Base-by-base conservation (phyloP, 371 early-diverging fungal genomes). In the Rhizopus sp. region DNA sequence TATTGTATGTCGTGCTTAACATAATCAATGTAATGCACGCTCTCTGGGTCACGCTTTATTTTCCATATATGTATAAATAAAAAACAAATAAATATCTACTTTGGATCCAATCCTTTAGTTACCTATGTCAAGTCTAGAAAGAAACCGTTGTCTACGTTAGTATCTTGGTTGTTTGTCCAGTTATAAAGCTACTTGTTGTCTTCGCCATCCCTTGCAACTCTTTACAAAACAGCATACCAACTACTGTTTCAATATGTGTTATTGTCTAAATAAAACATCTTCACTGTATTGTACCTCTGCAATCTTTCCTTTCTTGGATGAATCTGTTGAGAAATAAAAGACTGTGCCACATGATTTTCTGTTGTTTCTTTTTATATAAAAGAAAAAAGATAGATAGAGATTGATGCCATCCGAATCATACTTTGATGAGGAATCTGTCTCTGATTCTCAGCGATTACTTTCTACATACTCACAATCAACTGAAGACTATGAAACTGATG, bases 301-400 rank as follows among this genome's bases (percentile, higher is more conserved):
- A 39, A 39, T 23, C 6, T 29, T 50, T 47, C 54, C 57, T 55
- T 55, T 3, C 55, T 48, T 45, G 23, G 7, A 3, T 53, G 47
- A 39, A 59, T 50, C 10, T 58, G 44, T 45, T 57, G 48, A 12
- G 58, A 59, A 16, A 60, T 56, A 34, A 69, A 7, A 7, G 38
- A 37, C 13, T 37, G 38, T 23, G 23, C 23, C 23, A 44, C 63
- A 66, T 66, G 30, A 63, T 33, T 39, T 41, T 42, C 66, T 54
- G 38, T 66, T 66, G 7, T 66, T 62, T n/a, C 7, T 40, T 41
- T 44, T 40, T 51, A 23, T 52, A 51, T 40, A 12, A 9, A 23
- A 33, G 31, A 17, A 13, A 39, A 51, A 16, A 57, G 32, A 34
- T 15, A 62, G 31, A 48, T n/a, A 47, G 35, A 40, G 8, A 23